Percentiles rank a stretch among this genome's conserved stretches.
phyloP scores from a whole-genome alignment of 208 protist genomes.

The Balamuthia mandrillaris region DNA sequence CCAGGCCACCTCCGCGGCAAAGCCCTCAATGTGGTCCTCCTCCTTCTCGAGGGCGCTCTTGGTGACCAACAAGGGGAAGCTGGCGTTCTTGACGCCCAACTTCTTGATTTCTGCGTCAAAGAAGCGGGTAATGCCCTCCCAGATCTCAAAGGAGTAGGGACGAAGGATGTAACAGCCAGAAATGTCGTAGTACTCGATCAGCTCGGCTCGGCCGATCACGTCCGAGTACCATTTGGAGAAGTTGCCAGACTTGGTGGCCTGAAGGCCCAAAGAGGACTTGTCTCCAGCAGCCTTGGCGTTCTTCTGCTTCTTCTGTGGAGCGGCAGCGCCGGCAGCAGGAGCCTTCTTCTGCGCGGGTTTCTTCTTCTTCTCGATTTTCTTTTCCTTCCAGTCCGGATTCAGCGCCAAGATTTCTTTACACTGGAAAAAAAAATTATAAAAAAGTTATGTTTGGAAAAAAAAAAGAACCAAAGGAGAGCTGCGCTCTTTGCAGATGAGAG shows the following conservation, averaged over 20 bases:
- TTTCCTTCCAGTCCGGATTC: constrained; percentile 19
- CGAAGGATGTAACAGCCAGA: constrained; percentile 97
- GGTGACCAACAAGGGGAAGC: constrained; percentile 97
- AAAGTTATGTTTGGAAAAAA: background rate
- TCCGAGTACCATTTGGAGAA: constrained; percentile 95
- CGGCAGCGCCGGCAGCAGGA: background rate
- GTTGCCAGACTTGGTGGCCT: constrained; percentile 82
- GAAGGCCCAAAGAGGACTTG: constrained; percentile 81
- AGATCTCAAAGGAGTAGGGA: constrained; percentile 94
- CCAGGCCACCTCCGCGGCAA: constrained; percentile 94
- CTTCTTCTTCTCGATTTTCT: constrained; percentile 26
- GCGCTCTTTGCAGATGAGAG: background rate
- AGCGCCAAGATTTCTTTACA: constrained; percentile 12
- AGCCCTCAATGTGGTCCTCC: constrained; percentile 98
- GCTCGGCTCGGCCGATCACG: constrained; percentile 92
- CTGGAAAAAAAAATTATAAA: background rate
- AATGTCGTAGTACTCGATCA: constrained; percentile 99
- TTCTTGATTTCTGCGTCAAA: constrained; percentile 82
- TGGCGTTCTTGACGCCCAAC: constrained; percentile 93
- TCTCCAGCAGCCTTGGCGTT: background rate
- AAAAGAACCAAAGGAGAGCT: background rate
- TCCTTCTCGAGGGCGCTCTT: constrained; percentile 89
- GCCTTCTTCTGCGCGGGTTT: background rate
- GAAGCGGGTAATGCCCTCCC: constrained; percentile 89
- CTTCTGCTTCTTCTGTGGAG: background rate